These are phyloP conservation scores for Fraxinus platypoda DNA, from an alignment of 305 asterid genomes.

Conservation along the genomic window DNA sequence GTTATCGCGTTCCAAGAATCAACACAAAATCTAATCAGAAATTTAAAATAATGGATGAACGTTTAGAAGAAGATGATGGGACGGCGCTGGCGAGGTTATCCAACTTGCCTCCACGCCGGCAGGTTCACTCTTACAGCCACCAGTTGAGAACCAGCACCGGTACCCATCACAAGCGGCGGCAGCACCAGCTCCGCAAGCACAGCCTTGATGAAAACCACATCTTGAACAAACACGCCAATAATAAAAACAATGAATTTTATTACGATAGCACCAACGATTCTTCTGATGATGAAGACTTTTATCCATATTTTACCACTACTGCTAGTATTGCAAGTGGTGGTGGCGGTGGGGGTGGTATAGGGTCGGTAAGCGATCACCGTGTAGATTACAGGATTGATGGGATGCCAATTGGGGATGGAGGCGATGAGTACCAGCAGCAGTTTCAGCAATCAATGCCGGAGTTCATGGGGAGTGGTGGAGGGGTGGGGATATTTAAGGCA, in stretches of 20 bases:
- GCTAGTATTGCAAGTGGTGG: background rate
- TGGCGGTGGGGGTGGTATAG: constrained; percentile 12
- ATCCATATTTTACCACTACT: constrained; percentile 53
- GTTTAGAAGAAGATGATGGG: constrained; percentile 56
- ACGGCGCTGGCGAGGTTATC: constrained; percentile 49
- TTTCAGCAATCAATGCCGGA: constrained; percentile 63
- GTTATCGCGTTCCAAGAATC: background rate
- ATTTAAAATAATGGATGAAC: constrained; percentile 32
- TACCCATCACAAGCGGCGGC: constrained; percentile 54
- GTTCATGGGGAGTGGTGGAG: constrained; percentile 66
- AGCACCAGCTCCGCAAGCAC: constrained; percentile 71
- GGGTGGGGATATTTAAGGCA: constrained; percentile 63
- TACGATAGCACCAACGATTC: constrained; percentile 23
- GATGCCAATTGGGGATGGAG: constrained; percentile 14
- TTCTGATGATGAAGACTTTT: constrained; percentile 58
- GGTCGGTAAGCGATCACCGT: constrained; percentile 34
- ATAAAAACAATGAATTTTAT: background rate
- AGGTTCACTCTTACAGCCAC: constrained; percentile 74
- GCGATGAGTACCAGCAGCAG: constrained; percentile 28
- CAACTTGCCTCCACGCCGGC: constrained; percentile 55
- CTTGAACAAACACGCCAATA: constrained; percentile 28
- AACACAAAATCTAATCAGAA: background rate
- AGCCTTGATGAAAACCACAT: constrained; percentile 82
- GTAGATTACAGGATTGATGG: constrained; percentile 39
- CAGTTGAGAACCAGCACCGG: constrained; percentile 76